Evolutionary conservation across 2,329 filamentous ascomycete genomes (phyloP).

Genomic region (Venturia nashicola): DNA sequence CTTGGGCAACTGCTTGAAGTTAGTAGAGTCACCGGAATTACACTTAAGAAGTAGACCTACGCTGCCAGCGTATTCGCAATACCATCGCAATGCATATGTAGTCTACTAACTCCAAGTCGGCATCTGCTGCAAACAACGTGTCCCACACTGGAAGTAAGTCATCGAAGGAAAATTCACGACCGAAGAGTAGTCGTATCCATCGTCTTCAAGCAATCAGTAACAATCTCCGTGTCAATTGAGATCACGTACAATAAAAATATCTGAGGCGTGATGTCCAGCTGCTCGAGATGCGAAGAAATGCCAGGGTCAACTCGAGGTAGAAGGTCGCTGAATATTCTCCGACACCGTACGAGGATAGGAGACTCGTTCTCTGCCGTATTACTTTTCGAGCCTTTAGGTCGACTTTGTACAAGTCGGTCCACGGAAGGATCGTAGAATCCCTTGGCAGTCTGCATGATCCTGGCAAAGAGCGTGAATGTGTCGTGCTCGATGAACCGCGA

Average conservation of each 20-base stretch:
- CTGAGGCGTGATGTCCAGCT: constrained; percentile 84
- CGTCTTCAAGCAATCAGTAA: constrained; percentile 40
- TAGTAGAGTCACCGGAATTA: not conserved
- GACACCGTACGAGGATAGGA: constrained; percentile 74
- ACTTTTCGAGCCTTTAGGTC: constrained; percentile 11
- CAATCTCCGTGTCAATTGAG: not conserved
- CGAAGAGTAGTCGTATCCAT: constrained; percentile 88
- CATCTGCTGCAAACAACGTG: constrained; percentile 74
- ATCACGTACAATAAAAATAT: constrained; percentile 73
- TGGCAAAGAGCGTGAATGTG: constrained; percentile 71
- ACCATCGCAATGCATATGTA: constrained; percentile 92
- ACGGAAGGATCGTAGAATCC: constrained; percentile 67
- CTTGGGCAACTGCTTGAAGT: constrained; percentile 52
- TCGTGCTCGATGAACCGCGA: constrained; percentile 74
- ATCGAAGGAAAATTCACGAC: constrained; percentile 83
- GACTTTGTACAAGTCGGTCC: constrained; percentile 12
- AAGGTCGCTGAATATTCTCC: constrained; percentile 73
- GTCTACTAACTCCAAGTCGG: constrained; percentile 69
- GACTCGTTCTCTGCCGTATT: constrained; percentile 31
- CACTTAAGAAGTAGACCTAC: constrained; percentile 37
- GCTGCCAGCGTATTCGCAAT: constrained; percentile 77
- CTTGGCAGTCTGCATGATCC: constrained; percentile 78
- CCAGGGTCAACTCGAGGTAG: constrained; percentile 72
- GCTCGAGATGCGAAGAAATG: constrained; percentile 65
- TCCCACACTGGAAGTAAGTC: constrained; percentile 83